Conservation (phyloP, 768 basidiomycete species). For the Psilocybe sp. region DNA sequence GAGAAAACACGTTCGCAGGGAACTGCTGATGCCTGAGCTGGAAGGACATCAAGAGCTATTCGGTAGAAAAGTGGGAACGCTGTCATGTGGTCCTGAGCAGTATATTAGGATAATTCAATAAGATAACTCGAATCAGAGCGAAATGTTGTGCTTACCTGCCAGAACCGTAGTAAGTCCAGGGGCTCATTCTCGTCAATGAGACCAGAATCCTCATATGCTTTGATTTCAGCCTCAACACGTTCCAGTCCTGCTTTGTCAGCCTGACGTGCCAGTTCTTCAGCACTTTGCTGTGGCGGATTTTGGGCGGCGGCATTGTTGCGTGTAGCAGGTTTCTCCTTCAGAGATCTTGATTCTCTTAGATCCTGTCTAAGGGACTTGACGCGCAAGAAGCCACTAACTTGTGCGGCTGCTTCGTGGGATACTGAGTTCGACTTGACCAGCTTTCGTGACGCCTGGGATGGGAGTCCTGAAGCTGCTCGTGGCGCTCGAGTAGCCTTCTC, state of each 20-base stretch:
- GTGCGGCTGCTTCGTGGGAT: no score
- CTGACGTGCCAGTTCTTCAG: neutral
- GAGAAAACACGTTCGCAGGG: conserved; percentile 8
- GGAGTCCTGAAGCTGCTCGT: neutral
- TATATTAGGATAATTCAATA: neutral
- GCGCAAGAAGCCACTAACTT: no score
- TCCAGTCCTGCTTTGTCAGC: neutral
- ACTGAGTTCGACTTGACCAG: neutral
- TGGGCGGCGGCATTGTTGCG: neutral
- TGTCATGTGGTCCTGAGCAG: neutral
- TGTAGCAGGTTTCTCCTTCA: neutral
- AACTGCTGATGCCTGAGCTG: conserved; percentile 8
- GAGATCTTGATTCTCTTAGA: neutral
- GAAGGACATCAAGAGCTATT: conserved; percentile 1
- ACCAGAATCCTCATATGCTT: neutral
- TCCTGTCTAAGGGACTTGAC: no score
- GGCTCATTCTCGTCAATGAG: neutral
- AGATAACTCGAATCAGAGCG: no score
- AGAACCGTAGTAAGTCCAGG: conserved; percentile 6
- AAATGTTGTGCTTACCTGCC: conserved; percentile 7
- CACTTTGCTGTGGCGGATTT: neutral
- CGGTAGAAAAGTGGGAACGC: conserved; percentile 2
- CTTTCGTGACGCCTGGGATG: neutral
- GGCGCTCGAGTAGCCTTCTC: neutral
- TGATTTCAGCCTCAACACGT: neutral